phyloP scores from a whole-genome alignment of 768 basidiomycete species.

The Mycena olivaceomarginata region DNA sequence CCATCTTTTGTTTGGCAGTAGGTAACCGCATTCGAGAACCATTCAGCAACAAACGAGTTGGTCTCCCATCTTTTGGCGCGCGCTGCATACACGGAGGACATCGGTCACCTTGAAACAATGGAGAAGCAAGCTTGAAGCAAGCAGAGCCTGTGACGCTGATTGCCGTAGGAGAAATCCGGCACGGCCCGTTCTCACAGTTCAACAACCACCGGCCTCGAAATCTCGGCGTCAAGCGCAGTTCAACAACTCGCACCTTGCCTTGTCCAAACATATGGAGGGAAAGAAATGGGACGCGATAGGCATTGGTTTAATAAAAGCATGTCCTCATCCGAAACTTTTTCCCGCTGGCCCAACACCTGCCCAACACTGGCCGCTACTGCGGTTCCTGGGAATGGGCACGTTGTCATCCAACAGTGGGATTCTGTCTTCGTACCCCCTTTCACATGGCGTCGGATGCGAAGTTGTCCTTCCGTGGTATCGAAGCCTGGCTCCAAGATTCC shows the following conservation, averaged over 20 bases:
- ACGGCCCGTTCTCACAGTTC: not conserved
- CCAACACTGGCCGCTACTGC: not conserved
- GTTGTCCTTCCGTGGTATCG: not conserved
- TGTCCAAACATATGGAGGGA: too few species aligned
- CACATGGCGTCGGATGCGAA: not conserved
- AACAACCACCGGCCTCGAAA: too few species aligned
- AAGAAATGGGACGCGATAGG: too few species aligned
- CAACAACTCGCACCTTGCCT: too few species aligned
- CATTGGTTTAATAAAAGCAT: too few species aligned
- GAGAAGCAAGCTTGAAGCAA: not conserved
- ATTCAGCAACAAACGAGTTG: slow-evolving; percentile 33
- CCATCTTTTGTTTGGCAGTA: slow-evolving; percentile 34
- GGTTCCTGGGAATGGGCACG: slow-evolving; percentile 3
- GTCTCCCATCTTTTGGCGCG: slow-evolving; percentile 34
- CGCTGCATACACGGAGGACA: slow-evolving; percentile 24
- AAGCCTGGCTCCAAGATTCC: slow-evolving; percentile 11
- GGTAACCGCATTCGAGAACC: slow-evolving; percentile 30
- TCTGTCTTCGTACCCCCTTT: not conserved
- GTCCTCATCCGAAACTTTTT: too few species aligned
- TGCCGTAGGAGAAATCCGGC: too few species aligned
- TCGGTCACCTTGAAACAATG: not conserved
- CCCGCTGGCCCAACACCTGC: too few species aligned
- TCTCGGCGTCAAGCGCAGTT: too few species aligned
- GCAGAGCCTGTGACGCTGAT: too few species aligned
- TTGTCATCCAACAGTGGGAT: not conserved